A percentile compares a stretch with the other conserved stretches of the same genome.
These are phyloP conservation scores for Xylaria sp. DNA, from an alignment of 495 filamentous ascomycete genomes.

Conservation along the genomic window DNA sequence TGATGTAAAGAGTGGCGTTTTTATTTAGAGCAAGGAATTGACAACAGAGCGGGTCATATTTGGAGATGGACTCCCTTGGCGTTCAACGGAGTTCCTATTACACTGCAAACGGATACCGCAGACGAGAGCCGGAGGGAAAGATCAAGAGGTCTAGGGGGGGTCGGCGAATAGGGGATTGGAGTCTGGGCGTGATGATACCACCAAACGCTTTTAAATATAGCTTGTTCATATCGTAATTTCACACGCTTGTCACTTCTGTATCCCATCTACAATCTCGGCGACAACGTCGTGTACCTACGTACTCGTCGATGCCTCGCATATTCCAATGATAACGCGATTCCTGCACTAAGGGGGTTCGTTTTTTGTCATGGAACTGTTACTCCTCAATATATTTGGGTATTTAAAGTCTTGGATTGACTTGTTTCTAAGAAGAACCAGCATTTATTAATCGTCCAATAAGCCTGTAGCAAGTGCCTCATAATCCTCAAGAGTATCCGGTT, in stretches of 20 bases:
- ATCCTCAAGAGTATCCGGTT: conserved; percentile 87
- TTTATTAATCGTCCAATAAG: conserved; percentile 63
- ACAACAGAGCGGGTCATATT: background rate
- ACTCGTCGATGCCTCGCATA: background rate
- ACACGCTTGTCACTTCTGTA: background rate
- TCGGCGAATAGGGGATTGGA: conserved; percentile 16
- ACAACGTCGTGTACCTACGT: background rate
- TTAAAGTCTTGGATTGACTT: background rate
- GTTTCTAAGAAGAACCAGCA: background rate
- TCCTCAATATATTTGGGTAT: background rate
- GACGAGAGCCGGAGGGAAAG: background rate
- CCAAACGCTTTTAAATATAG: conserved; percentile 21
- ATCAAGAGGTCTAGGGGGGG: background rate
- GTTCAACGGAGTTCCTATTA: background rate
- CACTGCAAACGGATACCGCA: background rate
- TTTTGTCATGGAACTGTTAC: background rate
- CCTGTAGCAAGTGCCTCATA: conserved; percentile 87
- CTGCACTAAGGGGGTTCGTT: background rate
- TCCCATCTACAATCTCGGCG: background rate
- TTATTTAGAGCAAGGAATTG: background rate
- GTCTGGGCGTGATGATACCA: conserved; percentile 28
- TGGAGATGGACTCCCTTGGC: conserved; percentile 6
- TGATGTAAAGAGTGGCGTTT: conserved; percentile 1
- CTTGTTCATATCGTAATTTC: conserved; percentile 26
- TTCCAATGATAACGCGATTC: background rate